Base-by-base conservation (phyloP, 352 stramenopile species). In the Pilasporangium apinafurcum region DNA sequence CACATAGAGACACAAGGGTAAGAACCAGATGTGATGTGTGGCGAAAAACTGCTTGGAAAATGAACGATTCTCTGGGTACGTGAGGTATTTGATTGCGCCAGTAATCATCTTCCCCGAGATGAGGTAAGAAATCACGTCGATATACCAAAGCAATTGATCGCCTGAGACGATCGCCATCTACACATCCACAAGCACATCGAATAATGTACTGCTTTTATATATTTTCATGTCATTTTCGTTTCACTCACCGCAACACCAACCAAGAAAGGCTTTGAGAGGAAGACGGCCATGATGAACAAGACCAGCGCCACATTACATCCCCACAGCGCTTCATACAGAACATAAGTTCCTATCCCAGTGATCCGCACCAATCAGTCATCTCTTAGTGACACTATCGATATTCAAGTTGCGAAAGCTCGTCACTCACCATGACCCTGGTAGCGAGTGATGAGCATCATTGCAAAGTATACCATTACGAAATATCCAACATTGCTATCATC, bases 121-220 rank as follows among this genome's bases (percentile, higher is more conserved):
- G 4, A 85, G 26, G 41, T 81, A 95, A 31, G 49, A 85, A 9
- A 76, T 29, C 25, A 79, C 62, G 64, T 96, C 89, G 10, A 96
- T 69, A 50, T 92, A 97, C 90, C 90, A 98, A 13, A 95, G 55
- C 21, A 97, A 34, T 47, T 98, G 92, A 56, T 98, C 88, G 29
- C 96, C 92, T 13, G 85, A 93, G 5, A 97, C 89, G 16, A 86
- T 91, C 14, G 95, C 68, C 68, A 89, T 95, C 72, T 86, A 77
- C 17, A 54, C 37, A 14, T 3, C n/a, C n/a, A 20, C 16, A 39
- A 32, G 8, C 5, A 34, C 5, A 44, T 3, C 14, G 5, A 5
- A 48, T 10, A 13, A 45, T 10, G 26, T 16, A 20, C 14, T 8
- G 7, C 2, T 34, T 9, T 39, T 20, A 22, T 31, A n/a, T 1